Base-by-base conservation (phyloP, 192 early-diverging fungal species). In the Rhizophagus clarus region DNA sequence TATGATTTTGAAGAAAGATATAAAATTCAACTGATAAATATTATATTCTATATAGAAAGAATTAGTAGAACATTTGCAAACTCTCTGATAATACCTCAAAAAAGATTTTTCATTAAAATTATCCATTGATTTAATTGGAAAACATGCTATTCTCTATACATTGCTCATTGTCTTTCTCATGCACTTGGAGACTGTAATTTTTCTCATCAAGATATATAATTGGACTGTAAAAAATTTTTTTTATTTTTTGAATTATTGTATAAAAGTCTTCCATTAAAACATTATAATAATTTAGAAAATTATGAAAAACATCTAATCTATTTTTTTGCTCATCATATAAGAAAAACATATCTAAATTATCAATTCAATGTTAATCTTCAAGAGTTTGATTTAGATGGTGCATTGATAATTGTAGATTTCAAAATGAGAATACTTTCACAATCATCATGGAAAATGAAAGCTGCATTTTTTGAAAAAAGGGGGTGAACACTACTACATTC, bases 271-370 rank as follows among this genome's bases (percentile, higher is more conserved):
- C 6, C 11, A 42, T 49, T 14, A 31, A 20, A 60, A 28, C 24
- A 42, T 51, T 4, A 61, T 10, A 3, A 20, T 29, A 12, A 8
- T 1, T 28, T 74, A 29, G 45, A 60, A 20, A 20, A 74, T 12
- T 60, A 60, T 60, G 26, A 74, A 61, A 10, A 51, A 31, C 26
- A 74, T 0, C 24, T 74, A 8, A 31, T 60, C n/a, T 17, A 60
- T 42, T 74, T 7, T 34, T 10, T 74, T 34, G 31, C 15, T 42
- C 29, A 74, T 32, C 51, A 61, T 26, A 17, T 15, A 37, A 3
- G 31, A 17, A 74, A 74, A 74, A 32, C 14, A 17, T 74, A 74
- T 61, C 49, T 74, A 31, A 74, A 74, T 60, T 29, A 7, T 8
- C 45, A 72, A 47, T 8, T 28, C 7, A 15, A 51, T 51, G 11